A percentile compares a stretch with the other conserved stretches of the same genome.
Conservation (phyloP, 2,329 filamentous ascomycete genomes). For the Colletotrichum sp. region DNA sequence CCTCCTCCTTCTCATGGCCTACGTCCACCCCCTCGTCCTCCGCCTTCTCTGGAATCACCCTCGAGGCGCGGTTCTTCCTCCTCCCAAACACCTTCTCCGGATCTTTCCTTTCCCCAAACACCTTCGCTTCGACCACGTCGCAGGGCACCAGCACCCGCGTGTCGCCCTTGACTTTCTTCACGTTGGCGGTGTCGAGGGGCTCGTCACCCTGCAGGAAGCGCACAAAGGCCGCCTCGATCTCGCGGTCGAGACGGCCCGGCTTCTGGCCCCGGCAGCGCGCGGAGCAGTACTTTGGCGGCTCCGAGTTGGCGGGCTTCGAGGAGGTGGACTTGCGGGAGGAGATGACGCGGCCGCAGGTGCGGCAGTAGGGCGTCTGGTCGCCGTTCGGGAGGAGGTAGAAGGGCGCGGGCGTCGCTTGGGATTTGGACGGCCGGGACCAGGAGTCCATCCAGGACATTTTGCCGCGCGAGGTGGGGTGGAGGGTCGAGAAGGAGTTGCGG, state of each 20-base stretch:
- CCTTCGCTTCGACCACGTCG: slow-evolving; percentile 50
- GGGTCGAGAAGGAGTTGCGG: neutral
- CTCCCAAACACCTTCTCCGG: slow-evolving; percentile 45
- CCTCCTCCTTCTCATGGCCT: slow-evolving; percentile 33
- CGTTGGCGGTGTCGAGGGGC: neutral
- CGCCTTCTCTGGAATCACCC: slow-evolving; percentile 32
- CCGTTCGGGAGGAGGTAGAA: slow-evolving; percentile 55
- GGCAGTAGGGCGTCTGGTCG: slow-evolving; percentile 58
- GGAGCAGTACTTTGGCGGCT: slow-evolving; percentile 59
- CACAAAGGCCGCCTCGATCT: slow-evolving; percentile 57
- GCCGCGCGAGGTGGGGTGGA: neutral
- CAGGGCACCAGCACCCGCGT: slow-evolving; percentile 53
- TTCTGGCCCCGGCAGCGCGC: slow-evolving; percentile 57
- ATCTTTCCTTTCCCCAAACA: slow-evolving; percentile 53
- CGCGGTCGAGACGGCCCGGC: slow-evolving; percentile 51
- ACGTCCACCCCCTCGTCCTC: slow-evolving; percentile 24
- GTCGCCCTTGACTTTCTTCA: slow-evolving; percentile 53
- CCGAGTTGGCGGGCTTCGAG: slow-evolving; percentile 19
- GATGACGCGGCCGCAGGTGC: slow-evolving; percentile 62
- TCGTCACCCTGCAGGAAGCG: slow-evolving; percentile 31
- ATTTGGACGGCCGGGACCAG: slow-evolving; percentile 44
- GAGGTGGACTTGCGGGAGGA: slow-evolving; percentile 37
- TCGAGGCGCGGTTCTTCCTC: slow-evolving; percentile 48
- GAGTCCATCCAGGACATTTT: slow-evolving; percentile 49
- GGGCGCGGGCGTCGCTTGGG: slow-evolving; percentile 52